phyloP scores from a whole-genome alignment of 495 filamentous ascomycete species.

The Penicillium arizonense region DNA sequence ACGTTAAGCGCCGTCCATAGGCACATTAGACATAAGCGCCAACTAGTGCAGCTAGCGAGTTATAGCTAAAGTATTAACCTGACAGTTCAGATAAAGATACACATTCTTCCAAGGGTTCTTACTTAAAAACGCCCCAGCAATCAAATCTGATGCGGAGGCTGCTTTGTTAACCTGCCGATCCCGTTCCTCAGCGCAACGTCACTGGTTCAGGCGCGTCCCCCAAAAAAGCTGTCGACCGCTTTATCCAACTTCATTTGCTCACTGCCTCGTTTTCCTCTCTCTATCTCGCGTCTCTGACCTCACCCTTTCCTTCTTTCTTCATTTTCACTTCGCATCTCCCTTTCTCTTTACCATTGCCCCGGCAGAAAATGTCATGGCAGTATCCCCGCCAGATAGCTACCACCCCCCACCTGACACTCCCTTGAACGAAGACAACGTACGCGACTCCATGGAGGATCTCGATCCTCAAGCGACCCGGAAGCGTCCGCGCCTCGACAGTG shows the following conservation, averaged over 20 bases:
- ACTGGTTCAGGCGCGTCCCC: slow-evolving; percentile 25
- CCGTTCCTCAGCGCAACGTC: slow-evolving; percentile 24
- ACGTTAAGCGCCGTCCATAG: too few species aligned
- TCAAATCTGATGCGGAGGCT: background rate
- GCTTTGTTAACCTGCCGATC: background rate
- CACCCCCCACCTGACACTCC: slow-evolving; percentile 42
- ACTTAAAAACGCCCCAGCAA: too few species aligned
- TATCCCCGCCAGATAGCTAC: slow-evolving; percentile 51
- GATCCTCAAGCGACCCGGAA: slow-evolving; percentile 56
- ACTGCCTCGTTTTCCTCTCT: background rate
- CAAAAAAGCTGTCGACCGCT: slow-evolving; percentile 29
- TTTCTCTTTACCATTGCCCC: background rate
- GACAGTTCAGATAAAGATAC: too few species aligned
- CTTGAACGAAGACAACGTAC: slow-evolving; percentile 32
- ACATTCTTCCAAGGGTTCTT: too few species aligned
- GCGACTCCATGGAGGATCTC: slow-evolving; percentile 56
- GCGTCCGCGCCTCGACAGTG: slow-evolving; percentile 62
- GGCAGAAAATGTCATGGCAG: slow-evolving; percentile 49
- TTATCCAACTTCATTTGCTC: slow-evolving; percentile 1
- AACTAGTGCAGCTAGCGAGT: too few species aligned
- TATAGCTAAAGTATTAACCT: too few species aligned
- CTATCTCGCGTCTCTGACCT: background rate
- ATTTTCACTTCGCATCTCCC: slow-evolving; percentile 3
- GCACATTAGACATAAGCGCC: too few species aligned
- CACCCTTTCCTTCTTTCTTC: background rate